Conservation (phyloP, 2,329 filamentous ascomycete species). For the Xylariaceae sp. region DNA sequence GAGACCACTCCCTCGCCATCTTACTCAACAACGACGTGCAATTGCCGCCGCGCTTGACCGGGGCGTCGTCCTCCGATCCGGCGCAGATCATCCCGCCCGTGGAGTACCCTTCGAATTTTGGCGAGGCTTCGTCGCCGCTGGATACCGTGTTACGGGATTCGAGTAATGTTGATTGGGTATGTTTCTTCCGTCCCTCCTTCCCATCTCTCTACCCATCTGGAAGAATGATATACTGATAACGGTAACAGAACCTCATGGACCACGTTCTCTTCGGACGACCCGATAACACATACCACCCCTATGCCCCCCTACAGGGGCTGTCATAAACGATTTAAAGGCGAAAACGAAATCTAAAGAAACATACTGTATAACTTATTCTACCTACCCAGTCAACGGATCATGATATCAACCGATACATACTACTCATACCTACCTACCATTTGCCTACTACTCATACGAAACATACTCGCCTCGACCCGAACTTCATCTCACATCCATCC, state of each 20-base stretch:
- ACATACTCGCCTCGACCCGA: too few relatives aligned
- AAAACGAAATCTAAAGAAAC: background rate
- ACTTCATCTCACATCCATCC: too few relatives aligned
- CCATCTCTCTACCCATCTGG: background rate
- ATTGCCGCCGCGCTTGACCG: constrained; percentile 17
- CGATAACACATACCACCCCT: constrained; percentile 23
- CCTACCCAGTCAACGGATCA: too few relatives aligned
- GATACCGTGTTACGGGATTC: constrained; percentile 35
- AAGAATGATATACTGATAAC: constrained; percentile 12
- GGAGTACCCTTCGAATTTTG: constrained; percentile 30
- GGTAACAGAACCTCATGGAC: constrained; percentile 26
- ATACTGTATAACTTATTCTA: background rate
- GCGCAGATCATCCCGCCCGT: constrained; percentile 23
- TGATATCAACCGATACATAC: too few relatives aligned
- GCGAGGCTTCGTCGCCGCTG: constrained; percentile 32
- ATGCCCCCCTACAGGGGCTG: background rate
- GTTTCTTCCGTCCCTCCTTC: constrained; percentile 13
- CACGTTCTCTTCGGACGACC: constrained; percentile 28
- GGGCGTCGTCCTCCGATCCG: constrained; percentile 24
- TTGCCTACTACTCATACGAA: too few relatives aligned
- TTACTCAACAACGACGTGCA: constrained; percentile 32
- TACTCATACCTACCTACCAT: too few relatives aligned
- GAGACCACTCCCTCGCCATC: constrained; percentile 31
- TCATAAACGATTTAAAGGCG: background rate
- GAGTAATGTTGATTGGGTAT: constrained; percentile 39